These are phyloP conservation scores for Penstemon barbatus DNA, from an alignment of 257 asterid genomes.

Conservation along the genomic window DNA sequence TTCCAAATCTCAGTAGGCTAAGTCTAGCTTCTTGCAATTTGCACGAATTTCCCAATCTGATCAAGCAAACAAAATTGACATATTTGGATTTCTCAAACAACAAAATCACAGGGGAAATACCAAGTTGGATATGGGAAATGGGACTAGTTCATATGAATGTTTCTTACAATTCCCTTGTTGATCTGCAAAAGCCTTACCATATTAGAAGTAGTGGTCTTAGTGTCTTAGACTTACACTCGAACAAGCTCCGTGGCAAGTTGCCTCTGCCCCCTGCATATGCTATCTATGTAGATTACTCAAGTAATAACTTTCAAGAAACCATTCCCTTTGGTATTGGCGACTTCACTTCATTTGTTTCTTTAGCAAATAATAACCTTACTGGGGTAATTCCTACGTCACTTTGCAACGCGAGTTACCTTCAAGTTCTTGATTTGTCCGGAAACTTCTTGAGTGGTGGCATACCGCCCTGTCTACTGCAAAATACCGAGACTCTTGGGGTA, in stretches of 20 bases:
- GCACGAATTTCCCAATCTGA: slow-evolving; percentile 32
- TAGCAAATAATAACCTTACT: slow-evolving; percentile 31
- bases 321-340: slow-evolving; percentile 21
- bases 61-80: slow-evolving; percentile 2
- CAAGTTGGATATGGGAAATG: slow-evolving; percentile 44
- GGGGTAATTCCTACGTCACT: slow-evolving; percentile 48
- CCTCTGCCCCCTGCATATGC: slow-evolving; percentile 28
- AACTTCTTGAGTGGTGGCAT: slow-evolving; percentile 41
- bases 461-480: slow-evolving; percentile 37
- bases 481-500: slow-evolving; percentile 13
- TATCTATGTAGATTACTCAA: slow-evolving; percentile 26
- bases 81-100: slow-evolving; percentile 42
- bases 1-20: slow-evolving; percentile 12
- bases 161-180: slow-evolving; percentile 34
- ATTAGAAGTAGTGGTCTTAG: background rate
- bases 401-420: slow-evolving; percentile 33
- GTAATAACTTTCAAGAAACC: slow-evolving; percentile 12
- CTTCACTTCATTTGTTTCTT: slow-evolving; percentile 28
- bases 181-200: slow-evolving; percentile 30
- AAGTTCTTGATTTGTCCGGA: slow-evolving; percentile 48
- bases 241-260: slow-evolving; percentile 32
- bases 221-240: slow-evolving; percentile 36
- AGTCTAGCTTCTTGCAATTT: slow-evolving; percentile 36
- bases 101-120: slow-evolving; percentile 35
- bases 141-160: slow-evolving; percentile 20